Evolutionary conservation across 306 rosid genomes (phyloP).

Genomic region (Adenanthera pavonina): DNA sequence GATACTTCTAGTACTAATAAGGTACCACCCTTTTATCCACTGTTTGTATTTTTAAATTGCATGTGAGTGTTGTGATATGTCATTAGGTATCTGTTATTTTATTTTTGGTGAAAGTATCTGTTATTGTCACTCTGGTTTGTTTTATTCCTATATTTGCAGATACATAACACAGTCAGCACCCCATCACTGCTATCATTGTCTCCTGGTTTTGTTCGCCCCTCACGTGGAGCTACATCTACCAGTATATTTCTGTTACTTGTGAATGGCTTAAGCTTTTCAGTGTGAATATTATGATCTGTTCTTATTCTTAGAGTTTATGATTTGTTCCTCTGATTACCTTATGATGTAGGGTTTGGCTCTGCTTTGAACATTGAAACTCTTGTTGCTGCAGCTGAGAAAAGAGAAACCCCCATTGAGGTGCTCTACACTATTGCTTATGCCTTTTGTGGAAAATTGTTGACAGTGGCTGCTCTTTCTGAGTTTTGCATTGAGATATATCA

Average conservation of each 20-base stretch:
- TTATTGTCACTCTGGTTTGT: background rate
- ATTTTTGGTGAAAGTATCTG: background rate
- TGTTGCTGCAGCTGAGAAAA: constrained; percentile 97
- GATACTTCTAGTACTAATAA: constrained; percentile 64
- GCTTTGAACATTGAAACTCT: constrained; percentile 95
- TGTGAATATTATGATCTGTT: constrained; percentile 18
- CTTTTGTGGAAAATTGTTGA: constrained; percentile 22
- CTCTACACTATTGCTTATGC: constrained; percentile 10
- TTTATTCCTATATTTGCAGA: constrained; percentile 52
- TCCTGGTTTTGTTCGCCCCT: constrained; percentile 78
- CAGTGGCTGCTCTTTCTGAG: constrained; percentile 27
- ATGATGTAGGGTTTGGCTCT: constrained; percentile 86
- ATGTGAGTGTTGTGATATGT: constrained; percentile 4
- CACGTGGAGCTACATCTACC: constrained; percentile 73
- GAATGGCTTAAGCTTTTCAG: constrained; percentile 12
- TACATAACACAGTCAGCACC: constrained; percentile 54
- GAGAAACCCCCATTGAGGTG: constrained; percentile 96
- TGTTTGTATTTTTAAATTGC: background rate
- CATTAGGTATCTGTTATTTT: background rate
- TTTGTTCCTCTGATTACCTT: constrained; percentile 23
- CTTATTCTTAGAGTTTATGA: constrained; percentile 30
- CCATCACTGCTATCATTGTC: constrained; percentile 68
- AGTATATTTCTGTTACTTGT: constrained; percentile 54
- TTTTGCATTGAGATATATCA: constrained; percentile 20
- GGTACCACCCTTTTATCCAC: constrained; percentile 48